Base-by-base conservation (phyloP, 129 eudicot genomes). In the Flaveria brownii region DNA sequence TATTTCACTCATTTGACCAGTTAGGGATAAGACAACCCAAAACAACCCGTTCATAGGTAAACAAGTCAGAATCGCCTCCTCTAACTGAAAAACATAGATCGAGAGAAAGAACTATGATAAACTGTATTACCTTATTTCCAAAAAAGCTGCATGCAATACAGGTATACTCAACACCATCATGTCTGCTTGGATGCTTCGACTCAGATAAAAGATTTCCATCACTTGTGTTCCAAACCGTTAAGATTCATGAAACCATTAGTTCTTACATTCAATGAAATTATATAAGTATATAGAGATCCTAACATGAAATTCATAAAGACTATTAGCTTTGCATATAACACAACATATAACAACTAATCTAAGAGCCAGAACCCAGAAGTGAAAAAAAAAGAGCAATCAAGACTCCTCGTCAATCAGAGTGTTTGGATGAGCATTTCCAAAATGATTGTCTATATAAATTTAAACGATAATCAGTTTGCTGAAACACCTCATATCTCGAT, bases 161-260 rank as follows among this genome's bases (percentile, higher is more conserved):
- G 59, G 89, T 79, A 71, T 77, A 73, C 57, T 57, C 59, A 43
- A 12, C 59, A 69, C 54, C 78, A 15, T 77, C 72, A 68, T 50
- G 77, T 42, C 62, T 85, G 74, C 82, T 82, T 1, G 82, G 63
- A 4, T 67, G 82, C 66, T 74, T 87, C 92, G 87, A 84, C 56
- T 85, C 88, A 2, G 88, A 80, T 50, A 82, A 77, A 25, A 74
- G 59, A n/a, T 49, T 77, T 67, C 89, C 92, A 80, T 66, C 79
- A 71, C 77, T 67, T n/a, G 89, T 82, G 74, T 87, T 82, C 92
- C 92, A 87, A 25, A 87, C 82, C 92, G 85, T 82, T 63, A 77
- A 77, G 12, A 60, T 46, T 60, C 47, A 61, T 6, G 14, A 57
- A 23, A 66, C 36, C n/a, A 0, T 76, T 18, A 30, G 66, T 65